These are phyloP conservation scores for Malus fusca DNA, from an alignment of 306 rosid genomes.

Conservation along the genomic window DNA sequence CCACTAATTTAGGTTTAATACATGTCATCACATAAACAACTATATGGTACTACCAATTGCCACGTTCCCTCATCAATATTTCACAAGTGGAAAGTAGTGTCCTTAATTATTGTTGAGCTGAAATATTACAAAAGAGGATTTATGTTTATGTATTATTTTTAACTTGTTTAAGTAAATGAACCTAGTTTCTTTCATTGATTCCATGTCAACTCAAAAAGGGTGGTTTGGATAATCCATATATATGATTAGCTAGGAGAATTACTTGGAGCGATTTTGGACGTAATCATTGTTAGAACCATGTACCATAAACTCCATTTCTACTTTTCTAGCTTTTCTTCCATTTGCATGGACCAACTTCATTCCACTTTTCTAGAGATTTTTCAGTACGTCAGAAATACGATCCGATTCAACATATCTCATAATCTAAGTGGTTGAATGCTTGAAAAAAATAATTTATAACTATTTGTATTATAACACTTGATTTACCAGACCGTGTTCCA, in stretches of 20 bases:
- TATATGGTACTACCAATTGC: neutral
- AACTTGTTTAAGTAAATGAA: neutral
- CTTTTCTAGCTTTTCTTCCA: neutral
- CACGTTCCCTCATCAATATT: neutral
- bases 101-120: neutral
- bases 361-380: neutral
- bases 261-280: neutral
- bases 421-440: too few species aligned
- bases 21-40: neutral
- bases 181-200: neutral
- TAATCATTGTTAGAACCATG: neutral
- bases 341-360: neutral
- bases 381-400: rapidly evolving
- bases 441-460: too few species aligned
- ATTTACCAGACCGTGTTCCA: rapidly evolving
- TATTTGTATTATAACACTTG: too few species aligned
- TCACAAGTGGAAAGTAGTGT: neutral
- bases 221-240: neutral
- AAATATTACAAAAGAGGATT: neutral
- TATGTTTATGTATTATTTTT: neutral
- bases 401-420: too few species aligned
- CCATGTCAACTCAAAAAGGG: neutral
- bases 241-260: too few species aligned
- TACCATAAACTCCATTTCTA: neutral
- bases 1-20: neutral